Evolutionary conservation across 805 yeast species (phyloP).

Genomic region (Starmerella floricola): DNA sequence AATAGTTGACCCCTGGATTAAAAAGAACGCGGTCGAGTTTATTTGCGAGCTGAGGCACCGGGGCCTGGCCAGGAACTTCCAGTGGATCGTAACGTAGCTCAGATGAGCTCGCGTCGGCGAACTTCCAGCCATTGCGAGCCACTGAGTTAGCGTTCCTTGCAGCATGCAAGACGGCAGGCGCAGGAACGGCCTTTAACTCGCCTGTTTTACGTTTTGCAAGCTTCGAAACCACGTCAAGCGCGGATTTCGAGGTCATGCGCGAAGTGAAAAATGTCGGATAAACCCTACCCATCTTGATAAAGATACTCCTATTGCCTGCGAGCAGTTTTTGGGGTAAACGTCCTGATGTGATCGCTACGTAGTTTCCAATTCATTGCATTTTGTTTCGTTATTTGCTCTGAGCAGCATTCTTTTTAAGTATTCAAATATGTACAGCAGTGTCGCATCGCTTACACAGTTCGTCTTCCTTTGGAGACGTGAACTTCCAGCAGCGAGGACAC

Average conservation of each 20-base stretch:
- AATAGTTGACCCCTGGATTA: constrained; percentile 67
- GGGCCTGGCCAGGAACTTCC: constrained; percentile 24
- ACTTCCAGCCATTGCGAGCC: neutral
- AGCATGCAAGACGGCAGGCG: neutral
- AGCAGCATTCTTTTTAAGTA: neutral
- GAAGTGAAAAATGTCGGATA: too few relatives aligned
- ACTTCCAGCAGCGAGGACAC: constrained; percentile 95
- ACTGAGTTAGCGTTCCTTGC: neutral
- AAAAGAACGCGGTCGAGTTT: constrained; percentile 60
- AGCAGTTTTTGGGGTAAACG: too few relatives aligned
- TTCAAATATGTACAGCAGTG: neutral
- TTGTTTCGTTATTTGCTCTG: neutral
- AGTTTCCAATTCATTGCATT: neutral
- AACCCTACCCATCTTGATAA: too few relatives aligned
- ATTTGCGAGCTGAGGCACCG: constrained; percentile 49
- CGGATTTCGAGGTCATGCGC: neutral
- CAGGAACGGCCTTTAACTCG: neutral
- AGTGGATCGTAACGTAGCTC: constrained; percentile 13
- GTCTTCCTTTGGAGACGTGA: constrained; percentile 40
- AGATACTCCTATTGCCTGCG: too few relatives aligned
- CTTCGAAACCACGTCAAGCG: constrained; percentile 3
- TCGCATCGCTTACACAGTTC: constrained; percentile 57
- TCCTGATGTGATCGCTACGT: neutral
- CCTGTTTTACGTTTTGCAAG: constrained; percentile 1
- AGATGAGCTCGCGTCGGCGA: constrained; percentile 5